Evolutionary conservation across 2,329 filamentous ascomycete species (phyloP), one percentile per base, ranked within the genome.

Genomic region (Acrocalymma vagum): DNA sequence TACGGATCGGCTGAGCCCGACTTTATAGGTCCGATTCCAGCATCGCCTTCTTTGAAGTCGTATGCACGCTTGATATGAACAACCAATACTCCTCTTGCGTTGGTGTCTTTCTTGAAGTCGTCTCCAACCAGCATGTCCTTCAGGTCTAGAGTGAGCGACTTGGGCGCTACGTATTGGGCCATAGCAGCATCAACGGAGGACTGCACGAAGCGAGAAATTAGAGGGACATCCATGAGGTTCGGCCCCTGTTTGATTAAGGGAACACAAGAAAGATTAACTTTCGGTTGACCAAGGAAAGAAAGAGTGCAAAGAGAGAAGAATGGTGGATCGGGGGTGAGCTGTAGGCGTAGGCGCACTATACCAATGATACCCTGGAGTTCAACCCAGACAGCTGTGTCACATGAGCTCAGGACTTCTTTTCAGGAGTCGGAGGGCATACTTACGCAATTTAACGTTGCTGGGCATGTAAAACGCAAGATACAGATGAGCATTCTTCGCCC

Each of bases 91-190:
- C 87, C 87, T 21, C 81, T 76, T 2, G 82, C 77, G 20, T 71
- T 69, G 0, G 86, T 88, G 48, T 90, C 86, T 61, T 89, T 89
- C 67, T 90, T 90, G 72, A 87, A 90, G 55, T 90, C 87, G 42
- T 89, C 86, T 4, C 87, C 87, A 6, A 87, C 79, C 9, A 91
- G 78, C 84, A 90, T 90, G 45, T 88, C 85, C 62, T 89, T 88
- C 22, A 91, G 72, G 60, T 90, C 84, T 5, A 90, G 72, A 0
- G 87, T 89, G 36, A 90, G 69, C 39, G 84, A 88, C 70, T 88
- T 89, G 0, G 87, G 87, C 0, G 87, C 87, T 1, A 90, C 87
- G 50, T 90, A 90, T 60, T 89, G 82, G 0, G 86, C 84, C 60
- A 89, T 77, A 0, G 87, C 86, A 1, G 87, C 86, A 52, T 89